These are phyloP conservation scores for Macrophomina pseudophaseolina DNA, from an alignment of 2,329 filamentous ascomycete species.

Conservation along the genomic window DNA sequence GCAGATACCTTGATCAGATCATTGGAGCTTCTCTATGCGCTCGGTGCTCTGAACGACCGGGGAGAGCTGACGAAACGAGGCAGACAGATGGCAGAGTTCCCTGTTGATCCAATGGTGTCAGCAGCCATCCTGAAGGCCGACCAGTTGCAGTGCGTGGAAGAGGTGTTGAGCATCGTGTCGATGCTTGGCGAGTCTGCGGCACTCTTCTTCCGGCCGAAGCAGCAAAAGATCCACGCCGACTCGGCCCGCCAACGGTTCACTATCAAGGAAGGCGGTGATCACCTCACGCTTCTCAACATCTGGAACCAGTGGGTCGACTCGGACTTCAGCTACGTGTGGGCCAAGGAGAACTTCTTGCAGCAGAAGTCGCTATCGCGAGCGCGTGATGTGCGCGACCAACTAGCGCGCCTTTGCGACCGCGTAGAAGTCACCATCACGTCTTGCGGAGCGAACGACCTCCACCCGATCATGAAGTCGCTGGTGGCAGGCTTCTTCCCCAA, in stretches of 20 bases:
- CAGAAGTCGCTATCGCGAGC: constrained; percentile 87
- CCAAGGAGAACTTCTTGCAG: constrained; percentile 91
- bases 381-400: constrained; percentile 89
- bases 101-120: constrained; percentile 87
- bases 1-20: constrained; percentile 88
- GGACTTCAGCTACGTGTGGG: constrained; percentile 87
- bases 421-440: constrained; percentile 79
- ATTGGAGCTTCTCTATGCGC: constrained; percentile 86
- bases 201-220: constrained; percentile 92
- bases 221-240: constrained; percentile 96
- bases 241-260: constrained; percentile 88
- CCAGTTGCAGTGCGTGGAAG: constrained; percentile 89
- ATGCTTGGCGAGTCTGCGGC: constrained; percentile 90
- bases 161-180: constrained; percentile 89
- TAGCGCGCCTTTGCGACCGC: constrained; percentile 88
- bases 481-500: constrained; percentile 95
- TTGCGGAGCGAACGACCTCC: constrained; percentile 71
- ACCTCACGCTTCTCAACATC: constrained; percentile 85
- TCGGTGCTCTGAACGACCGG: constrained; percentile 86
- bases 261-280: constrained; percentile 87
- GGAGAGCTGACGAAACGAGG: constrained; percentile 90
- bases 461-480: constrained; percentile 84
- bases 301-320: constrained; percentile 96
- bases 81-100: constrained; percentile 93
- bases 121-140: constrained; percentile 88